Evolutionary conservation across 371 early-diverging fungal species (phyloP).

Genomic region (Circinella umbellata): DNA sequence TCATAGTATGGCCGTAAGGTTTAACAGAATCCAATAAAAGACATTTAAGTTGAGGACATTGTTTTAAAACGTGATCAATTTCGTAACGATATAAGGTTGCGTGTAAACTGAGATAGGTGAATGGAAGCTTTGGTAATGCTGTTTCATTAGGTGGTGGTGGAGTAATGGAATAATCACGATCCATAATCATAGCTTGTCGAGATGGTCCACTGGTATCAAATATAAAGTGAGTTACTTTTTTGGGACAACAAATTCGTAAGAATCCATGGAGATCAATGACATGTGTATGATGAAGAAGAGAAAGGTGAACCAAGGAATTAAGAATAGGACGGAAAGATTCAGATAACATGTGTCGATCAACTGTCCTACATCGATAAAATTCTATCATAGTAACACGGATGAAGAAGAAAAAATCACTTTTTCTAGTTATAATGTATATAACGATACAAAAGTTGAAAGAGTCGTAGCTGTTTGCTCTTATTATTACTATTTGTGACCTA

Average conservation of each 20-base stretch:
- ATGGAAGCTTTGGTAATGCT: background rate
- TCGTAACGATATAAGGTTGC: background rate
- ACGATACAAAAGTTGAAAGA: background rate
- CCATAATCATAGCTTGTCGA: background rate
- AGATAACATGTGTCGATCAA: background rate
- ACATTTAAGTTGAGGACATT: background rate
- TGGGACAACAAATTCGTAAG: background rate
- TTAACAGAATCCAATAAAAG: background rate
- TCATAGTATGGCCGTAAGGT: background rate
- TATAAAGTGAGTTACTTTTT: background rate
- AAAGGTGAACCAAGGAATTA: background rate
- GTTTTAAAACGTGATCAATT: background rate
- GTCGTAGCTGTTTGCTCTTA: too few species aligned
- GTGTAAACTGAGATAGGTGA: slow-evolving; percentile 7
- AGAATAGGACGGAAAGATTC: background rate
- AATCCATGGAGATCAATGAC: background rate
- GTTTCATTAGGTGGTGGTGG: background rate
- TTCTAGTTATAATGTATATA: too few species aligned
- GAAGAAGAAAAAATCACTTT: too few species aligned
- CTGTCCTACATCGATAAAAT: background rate
- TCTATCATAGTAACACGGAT: background rate
- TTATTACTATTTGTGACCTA: background rate
- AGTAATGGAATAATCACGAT: background rate
- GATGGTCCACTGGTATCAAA: background rate
- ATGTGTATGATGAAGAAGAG: background rate